Conservation (phyloP, 768 basidiomycete genomes). For the Mycena amicta region DNA sequence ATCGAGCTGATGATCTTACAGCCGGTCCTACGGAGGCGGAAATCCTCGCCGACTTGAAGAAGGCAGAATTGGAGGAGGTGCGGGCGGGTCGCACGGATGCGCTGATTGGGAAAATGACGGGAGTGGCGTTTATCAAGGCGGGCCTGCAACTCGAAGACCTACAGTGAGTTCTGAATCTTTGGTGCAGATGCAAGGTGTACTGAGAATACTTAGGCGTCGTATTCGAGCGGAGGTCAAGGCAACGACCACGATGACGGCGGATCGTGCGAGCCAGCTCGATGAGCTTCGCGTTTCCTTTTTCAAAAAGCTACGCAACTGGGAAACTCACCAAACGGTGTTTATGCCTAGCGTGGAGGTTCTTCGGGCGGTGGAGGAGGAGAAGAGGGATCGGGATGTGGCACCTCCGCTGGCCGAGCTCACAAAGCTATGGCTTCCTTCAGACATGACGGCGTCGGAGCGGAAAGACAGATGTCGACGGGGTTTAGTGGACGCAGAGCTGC, state of each 20-base stretch:
- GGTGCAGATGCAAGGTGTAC: background rate
- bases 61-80: background rate
- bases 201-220: background rate
- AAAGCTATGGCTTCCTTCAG: slow-evolving; percentile 12
- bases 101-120: too few species aligned
- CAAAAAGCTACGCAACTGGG: slow-evolving; percentile 9
- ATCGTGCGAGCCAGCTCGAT: background rate
- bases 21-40: slow-evolving; percentile 1
- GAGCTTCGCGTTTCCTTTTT: too few species aligned
- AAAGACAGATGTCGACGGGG: background rate
- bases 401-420: slow-evolving; percentile 13
- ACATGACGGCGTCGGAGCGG: background rate
- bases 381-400: background rate
- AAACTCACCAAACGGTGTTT: background rate
- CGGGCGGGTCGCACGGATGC: background rate
- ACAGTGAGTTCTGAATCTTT: background rate
- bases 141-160: too few species aligned
- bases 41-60: slow-evolving; percentile 7
- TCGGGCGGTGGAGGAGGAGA: slow-evolving; percentile 6
- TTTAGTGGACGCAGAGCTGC: slow-evolving; percentile 6
- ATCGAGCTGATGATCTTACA: background rate
- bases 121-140: too few species aligned
- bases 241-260: slow-evolving; percentile 3
- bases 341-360: slow-evolving; percentile 7
- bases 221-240: too few species aligned